Evolutionary conservation across 2,329 filamentous ascomycete genomes (phyloP), one percentile per base, ranked within the genome.

Genomic region (Aureobasidium sp.): DNA sequence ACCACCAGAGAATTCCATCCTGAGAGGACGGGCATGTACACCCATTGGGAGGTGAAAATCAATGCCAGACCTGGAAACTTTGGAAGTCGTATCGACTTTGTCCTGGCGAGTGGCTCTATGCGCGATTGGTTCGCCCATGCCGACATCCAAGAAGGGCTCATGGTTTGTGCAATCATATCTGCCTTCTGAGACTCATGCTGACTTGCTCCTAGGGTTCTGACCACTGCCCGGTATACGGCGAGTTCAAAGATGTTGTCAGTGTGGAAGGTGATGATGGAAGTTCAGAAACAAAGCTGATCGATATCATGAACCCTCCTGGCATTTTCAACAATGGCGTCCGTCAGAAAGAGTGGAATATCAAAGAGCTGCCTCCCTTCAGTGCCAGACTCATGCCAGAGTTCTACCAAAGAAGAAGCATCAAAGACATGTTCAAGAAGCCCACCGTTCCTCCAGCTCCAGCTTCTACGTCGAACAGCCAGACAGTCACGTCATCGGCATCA

Each of bases 51-150:
- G 65, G 92, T 90, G 55, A 92, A 89, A 72, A 89, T 91, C 70
- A 97, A 97, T 73, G 90, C 90, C n/a, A 82, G 94, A n/a, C 93
- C 93, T 3, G 91, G 90, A 3, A 97, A 97, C 72, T 95, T 88
- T 73, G 94, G 94, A 6, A 88, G 90, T 59, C 85, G 94, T 39
- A 97, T 97, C 67, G 94, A 99, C 74, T 97, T 96, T 74, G 83
- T 99, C 21, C 81, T 97, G 3, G 96, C 91, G 71, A 94, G 86
- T 66, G 79, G 87, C 44, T 82, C 83, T 39, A 89, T 96, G 78
- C 89, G 86, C 68, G 77, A 83, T 57, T 97, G 92, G 91, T 89
- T 96, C 69, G 79, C 77, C 29, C 84, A 86, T 47, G 84, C 90
- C 7, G 86, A 97, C 68, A 97, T 97, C 36, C 94, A 97, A 72